Evolutionary conservation across 192 early-diverging fungal species (phyloP).

Genomic region (Gaertneriomyces semiglobifer): DNA sequence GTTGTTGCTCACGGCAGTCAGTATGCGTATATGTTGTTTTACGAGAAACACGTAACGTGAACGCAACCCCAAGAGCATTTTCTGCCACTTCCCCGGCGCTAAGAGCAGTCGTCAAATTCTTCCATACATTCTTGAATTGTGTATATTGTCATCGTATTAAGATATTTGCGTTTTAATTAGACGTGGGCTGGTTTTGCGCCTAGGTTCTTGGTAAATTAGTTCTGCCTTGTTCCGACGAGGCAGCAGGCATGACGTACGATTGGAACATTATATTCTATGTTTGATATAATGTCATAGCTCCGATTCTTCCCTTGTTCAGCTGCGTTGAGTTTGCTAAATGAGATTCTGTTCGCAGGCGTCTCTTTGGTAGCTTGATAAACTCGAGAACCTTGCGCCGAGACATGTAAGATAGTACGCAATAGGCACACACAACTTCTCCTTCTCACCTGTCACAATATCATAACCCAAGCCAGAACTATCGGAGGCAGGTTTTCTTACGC

Average conservation of each 20-base stretch:
- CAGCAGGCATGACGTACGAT: background rate
- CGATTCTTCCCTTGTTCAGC: conserved; percentile 24
- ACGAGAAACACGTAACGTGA: conserved; percentile 33
- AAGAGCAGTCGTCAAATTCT: too few species aligned
- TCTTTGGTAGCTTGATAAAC: background rate
- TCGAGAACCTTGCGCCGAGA: background rate
- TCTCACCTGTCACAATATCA: conserved; percentile 43
- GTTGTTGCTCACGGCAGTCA: conserved; percentile 41
- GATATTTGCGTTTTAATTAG: too few species aligned
- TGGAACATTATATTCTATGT: conserved; percentile 13
- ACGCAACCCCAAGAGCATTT: too few species aligned
- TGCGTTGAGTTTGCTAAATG: conserved; percentile 42
- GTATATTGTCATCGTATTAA: too few species aligned
- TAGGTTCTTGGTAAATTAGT: too few species aligned
- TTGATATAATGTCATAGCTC: conserved; percentile 42
- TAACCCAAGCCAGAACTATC: conserved; percentile 36
- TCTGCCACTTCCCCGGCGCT: too few species aligned
- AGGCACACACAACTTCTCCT: background rate
- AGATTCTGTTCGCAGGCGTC: conserved; percentile 32
- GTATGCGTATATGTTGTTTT: conserved; percentile 55
- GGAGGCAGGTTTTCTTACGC: conserved; percentile 33
- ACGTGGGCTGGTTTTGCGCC: too few species aligned
- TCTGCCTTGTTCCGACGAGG: too few species aligned
- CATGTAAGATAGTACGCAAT: conserved; percentile 9
- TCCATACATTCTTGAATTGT: too few species aligned